Evolutionary conservation across 768 basidiomycete genomes (phyloP), one percentile per base, ranked within the genome.

Genomic region (Hemileccinum rubropunctum): DNA sequence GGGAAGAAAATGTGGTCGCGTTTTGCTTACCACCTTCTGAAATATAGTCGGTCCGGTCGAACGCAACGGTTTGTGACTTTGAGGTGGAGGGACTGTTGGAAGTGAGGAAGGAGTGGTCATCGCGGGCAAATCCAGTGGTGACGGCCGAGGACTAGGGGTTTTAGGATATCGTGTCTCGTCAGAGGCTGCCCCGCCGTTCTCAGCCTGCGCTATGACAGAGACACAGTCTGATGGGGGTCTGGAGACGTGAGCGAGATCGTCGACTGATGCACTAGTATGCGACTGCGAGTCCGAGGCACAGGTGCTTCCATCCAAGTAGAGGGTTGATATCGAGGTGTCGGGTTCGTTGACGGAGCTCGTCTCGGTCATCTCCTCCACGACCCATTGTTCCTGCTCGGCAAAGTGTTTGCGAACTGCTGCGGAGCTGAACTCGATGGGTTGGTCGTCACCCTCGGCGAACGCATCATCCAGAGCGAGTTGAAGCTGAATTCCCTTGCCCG

Each of bases 1-100:
- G 20, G 93, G 93, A n/a, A 95, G 73, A 63, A 85, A 86, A 5
- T 76, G 68, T 15, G 89, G 93, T n/a, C 93, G 74, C 0, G 93
- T 95, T 66, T 81, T 86, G 67, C 88, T 91, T 44, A 88, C 71
- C 30, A 91, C 84, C 67, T 84, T 88, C 62, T 93, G 88, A 40
- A 95, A 75, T 5, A 72, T 65, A 57, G 85, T 88, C 10, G 87
- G 87, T 17, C 88, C 86, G 12, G 68, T 61, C 4, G 86, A 83
- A 18, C 80, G 81, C 27, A 74, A 69, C 34, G 69, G 65, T 46
- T 72, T 72, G 59, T 80, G 79, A 39, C 42, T 58, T 36, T 51
- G 48, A 40, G 57, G 37, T 38, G 45, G 38, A 44, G 47, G 60
- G 39, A 15, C 67, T 1, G 50, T 42, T 14, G 70, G 65, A 15